Evolutionary conservation across 164 flowering plant species (phyloP).

Genomic region (Santalum album): DNA sequence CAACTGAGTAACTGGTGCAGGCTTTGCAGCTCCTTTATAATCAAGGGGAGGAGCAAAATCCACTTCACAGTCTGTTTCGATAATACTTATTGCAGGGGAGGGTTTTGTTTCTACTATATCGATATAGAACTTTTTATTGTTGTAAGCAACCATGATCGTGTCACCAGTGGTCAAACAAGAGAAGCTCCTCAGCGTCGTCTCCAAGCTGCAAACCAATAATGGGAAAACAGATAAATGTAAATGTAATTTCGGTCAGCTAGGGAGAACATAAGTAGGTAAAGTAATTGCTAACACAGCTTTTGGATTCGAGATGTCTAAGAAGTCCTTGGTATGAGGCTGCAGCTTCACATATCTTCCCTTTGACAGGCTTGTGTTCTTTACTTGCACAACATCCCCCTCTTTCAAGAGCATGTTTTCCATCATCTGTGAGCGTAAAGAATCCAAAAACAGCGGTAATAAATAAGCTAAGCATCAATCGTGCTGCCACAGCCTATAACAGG

Average conservation of each 20-base stretch:
- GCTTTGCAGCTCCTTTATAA: slow-evolving; percentile 47
- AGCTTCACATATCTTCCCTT: slow-evolving; percentile 38
- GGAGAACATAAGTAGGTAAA: background rate
- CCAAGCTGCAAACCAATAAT: slow-evolving; percentile 30
- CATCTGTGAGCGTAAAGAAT: slow-evolving; percentile 19
- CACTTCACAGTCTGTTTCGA: slow-evolving; percentile 67
- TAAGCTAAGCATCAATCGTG: background rate
- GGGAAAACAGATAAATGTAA: too few relatives aligned
- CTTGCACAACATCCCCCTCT: slow-evolving; percentile 34
- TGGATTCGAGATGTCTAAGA: slow-evolving; percentile 41
- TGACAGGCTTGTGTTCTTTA: slow-evolving; percentile 24
- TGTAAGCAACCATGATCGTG: slow-evolving; percentile 45
- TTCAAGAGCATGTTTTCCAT: slow-evolving; percentile 38
- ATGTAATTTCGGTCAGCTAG: too few relatives aligned
- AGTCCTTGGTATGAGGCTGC: slow-evolving; percentile 40
- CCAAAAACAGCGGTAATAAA: background rate
- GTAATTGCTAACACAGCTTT: slow-evolving; percentile 30
- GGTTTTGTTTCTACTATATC: slow-evolving; percentile 49
- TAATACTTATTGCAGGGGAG: slow-evolving; percentile 36
- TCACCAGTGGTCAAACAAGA: slow-evolving; percentile 56
- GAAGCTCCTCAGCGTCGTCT: slow-evolving; percentile 45
- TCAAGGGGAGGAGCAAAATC: slow-evolving; percentile 66
- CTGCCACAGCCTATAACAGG: background rate
- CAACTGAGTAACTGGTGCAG: slow-evolving; percentile 6
- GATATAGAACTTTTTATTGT: slow-evolving; percentile 43